These are phyloP conservation scores for Lojkania enalia DNA, from an alignment of 2,329 filamentous ascomycete species.

Conservation along the genomic window DNA sequence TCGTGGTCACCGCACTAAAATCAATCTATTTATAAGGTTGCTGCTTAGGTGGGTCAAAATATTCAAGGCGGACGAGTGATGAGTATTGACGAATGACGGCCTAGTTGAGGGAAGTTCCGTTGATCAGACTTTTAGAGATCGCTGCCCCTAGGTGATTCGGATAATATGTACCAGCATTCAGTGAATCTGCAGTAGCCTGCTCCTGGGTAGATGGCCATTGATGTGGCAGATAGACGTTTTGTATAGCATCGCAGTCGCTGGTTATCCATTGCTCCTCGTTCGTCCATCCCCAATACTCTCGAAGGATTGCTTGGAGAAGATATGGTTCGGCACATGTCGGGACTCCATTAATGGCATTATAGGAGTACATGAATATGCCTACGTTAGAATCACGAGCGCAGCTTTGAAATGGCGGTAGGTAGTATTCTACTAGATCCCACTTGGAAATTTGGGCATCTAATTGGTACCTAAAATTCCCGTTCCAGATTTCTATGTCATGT, in stretches of 20 bases:
- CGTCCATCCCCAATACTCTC: constrained; percentile 68
- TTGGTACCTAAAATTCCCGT: constrained; percentile 44
- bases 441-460: constrained; percentile 61
- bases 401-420: constrained; percentile 65
- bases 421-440: constrained; percentile 70
- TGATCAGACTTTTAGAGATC: constrained; percentile 48
- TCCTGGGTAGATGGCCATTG: constrained; percentile 48
- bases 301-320: constrained; percentile 64
- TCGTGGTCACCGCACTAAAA: constrained; percentile 60
- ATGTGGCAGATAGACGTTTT: constrained; percentile 60
- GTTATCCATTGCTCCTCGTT: constrained; percentile 65
- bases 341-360: constrained; percentile 65
- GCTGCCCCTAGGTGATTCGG: constrained; percentile 51
- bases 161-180: constrained; percentile 57
- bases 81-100: constrained; percentile 58
- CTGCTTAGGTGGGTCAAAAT: constrained; percentile 57
- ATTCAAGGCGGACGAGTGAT: constrained; percentile 59
- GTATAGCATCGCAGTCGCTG: constrained; percentile 66
- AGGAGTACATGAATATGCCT: constrained; percentile 58
- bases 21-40: constrained; percentile 56
- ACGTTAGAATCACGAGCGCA: constrained; percentile 51
- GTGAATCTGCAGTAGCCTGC: constrained; percentile 52
- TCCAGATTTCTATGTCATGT: constrained; percentile 34
- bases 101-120: constrained; percentile 52
- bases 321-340: constrained; percentile 67